phyloP scores from a whole-genome alignment of 1,284 basidiomycete genomes.

The Irpex sp. region DNA sequence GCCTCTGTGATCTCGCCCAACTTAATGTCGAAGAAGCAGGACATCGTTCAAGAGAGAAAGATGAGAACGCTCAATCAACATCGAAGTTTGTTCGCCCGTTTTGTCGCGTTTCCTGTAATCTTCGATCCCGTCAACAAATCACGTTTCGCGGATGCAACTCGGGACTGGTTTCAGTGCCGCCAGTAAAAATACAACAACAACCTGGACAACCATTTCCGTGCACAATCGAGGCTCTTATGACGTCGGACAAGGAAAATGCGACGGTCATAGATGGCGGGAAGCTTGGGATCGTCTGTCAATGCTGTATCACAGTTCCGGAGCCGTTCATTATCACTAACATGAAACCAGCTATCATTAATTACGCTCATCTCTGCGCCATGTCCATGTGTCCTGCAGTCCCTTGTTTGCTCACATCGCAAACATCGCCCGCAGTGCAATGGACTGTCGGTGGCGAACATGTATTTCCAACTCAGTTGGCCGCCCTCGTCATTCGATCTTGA shows the following conservation, averaged over 20 bases:
- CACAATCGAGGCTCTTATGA: too few species aligned
- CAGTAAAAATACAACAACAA: too few species aligned
- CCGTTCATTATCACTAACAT: neutral
- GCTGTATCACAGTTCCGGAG: too few species aligned
- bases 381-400: too few species aligned
- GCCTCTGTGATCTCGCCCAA: neutral
- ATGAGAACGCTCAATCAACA: neutral
- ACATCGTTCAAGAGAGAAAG: neutral
- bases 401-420: too few species aligned
- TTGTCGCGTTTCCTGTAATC: neutral
- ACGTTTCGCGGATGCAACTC: neutral
- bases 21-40: neutral
- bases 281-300: too few species aligned
- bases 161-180: too few species aligned
- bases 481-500: neutral
- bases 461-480: neutral
- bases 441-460: neutral
- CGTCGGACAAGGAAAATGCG: too few species aligned
- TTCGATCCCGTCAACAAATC: neutral
- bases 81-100: neutral
- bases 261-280: too few species aligned
- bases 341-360: neutral
- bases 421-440: neutral
- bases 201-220: too few species aligned
- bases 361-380: too few species aligned